Percentiles rank a stretch among this genome's conserved stretches.
These are phyloP conservation scores for Dactylellina cionopaga DNA, from an alignment of 2,329 filamentous ascomycete genomes.

Conservation along the genomic window DNA sequence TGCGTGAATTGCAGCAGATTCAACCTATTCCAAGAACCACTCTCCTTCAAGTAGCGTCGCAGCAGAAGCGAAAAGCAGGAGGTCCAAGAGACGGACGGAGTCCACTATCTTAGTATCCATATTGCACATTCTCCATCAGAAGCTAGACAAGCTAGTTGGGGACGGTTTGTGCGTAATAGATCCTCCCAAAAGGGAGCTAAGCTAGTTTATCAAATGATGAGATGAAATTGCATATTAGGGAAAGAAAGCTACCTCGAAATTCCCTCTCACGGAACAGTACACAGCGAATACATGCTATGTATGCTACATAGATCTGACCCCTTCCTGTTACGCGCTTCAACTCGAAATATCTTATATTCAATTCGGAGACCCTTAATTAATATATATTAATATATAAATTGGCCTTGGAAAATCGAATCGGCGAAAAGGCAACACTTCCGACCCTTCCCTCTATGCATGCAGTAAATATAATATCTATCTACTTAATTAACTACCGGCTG, in stretches of 20 bases:
- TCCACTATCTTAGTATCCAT: conserved; percentile 10
- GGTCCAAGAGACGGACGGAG: conserved; percentile 29
- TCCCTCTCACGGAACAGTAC: too few relatives aligned
- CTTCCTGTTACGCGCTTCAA: conserved; percentile 33
- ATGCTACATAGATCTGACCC: too few relatives aligned
- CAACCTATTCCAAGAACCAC: conserved; percentile 17
- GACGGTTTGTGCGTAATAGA: conserved; percentile 20
- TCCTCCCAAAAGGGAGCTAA: conserved; percentile 23
- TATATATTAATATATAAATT: neutral
- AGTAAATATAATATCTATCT: neutral
- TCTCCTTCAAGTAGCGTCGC: conserved; percentile 17
- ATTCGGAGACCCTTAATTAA: neutral
- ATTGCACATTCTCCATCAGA: too few relatives aligned
- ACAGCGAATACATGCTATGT: too few relatives aligned
- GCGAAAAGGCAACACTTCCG: conserved; percentile 42
- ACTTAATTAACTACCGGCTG: neutral
- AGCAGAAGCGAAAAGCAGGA: conserved; percentile 37
- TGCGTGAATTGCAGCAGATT: conserved; percentile 37
- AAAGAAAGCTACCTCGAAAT: conserved; percentile 23
- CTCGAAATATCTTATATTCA: too few relatives aligned
- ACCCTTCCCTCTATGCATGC: conserved; percentile 1
- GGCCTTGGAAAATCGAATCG: conserved; percentile 6
- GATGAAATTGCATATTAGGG: too few relatives aligned
- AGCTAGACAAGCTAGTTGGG: too few relatives aligned
- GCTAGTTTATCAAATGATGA: too few relatives aligned